Conservation (phyloP, 495 filamentous ascomycete species). For the Astrothelium macrocarpum region DNA sequence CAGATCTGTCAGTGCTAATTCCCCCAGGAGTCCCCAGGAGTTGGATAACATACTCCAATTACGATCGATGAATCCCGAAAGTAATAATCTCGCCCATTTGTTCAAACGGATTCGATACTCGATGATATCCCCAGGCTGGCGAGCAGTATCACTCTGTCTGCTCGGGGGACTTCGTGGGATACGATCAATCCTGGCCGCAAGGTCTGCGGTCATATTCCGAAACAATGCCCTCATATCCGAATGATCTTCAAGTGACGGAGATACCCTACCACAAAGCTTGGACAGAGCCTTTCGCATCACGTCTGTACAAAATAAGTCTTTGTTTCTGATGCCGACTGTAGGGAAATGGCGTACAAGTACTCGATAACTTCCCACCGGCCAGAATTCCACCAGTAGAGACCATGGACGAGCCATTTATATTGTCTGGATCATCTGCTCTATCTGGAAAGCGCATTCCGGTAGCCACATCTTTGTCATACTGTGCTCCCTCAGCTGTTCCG, state of each 20-base stretch:
- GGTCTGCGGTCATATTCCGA: neutral
- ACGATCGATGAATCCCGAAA: slow-evolving; percentile 10
- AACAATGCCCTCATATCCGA: slow-evolving; percentile 1
- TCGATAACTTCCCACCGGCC: neutral
- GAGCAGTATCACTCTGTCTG: neutral
- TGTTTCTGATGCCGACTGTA: neutral
- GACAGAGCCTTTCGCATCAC: slow-evolving; percentile 3
- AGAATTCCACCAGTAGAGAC: neutral
- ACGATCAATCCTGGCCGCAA: neutral
- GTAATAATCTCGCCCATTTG: slow-evolving; percentile 10
- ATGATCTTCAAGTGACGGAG: neutral
- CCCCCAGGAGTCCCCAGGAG: neutral
- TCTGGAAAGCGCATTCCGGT: neutral
- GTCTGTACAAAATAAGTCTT: neutral
- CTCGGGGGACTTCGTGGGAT: slow-evolving; percentile 1
- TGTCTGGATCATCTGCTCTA: neutral
- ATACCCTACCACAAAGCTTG: neutral
- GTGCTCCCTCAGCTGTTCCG: slow-evolving; percentile 10
- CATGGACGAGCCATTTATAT: neutral
- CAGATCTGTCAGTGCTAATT: neutral
- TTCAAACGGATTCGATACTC: slow-evolving; percentile 11
- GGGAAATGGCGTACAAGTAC: neutral
- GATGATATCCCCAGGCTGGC: neutral
- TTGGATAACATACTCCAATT: slow-evolving; percentile 2
- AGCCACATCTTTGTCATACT: neutral